Conservation (phyloP, 1,284 basidiomycete species). For the Puccinia novopanici region DNA sequence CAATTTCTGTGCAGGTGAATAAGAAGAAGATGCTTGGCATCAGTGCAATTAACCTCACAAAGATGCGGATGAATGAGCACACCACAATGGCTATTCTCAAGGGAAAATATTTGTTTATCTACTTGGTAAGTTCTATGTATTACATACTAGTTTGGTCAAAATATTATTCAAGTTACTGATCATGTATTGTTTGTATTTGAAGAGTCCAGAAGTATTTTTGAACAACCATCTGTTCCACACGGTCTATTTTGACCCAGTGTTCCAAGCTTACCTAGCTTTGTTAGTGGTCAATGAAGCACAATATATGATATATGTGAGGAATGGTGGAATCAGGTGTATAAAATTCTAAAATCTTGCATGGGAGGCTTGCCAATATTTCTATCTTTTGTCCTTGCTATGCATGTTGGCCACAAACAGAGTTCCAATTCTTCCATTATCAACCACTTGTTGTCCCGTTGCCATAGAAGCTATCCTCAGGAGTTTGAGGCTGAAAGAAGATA, state of each 20-base stretch:
- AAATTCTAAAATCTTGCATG: not conserved
- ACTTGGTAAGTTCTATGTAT: not conserved
- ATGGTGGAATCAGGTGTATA: not conserved
- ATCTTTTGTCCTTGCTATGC: slow-evolving; percentile 13
- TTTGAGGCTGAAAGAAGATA: not conserved
- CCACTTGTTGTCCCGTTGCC: not conserved
- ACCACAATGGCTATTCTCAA: not conserved
- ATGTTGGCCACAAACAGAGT: not conserved
- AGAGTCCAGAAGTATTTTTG: slow-evolving; percentile 15
- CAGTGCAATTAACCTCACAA: not conserved
- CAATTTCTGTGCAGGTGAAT: not conserved
- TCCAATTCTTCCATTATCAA: not conserved
- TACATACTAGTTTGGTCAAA: not conserved
- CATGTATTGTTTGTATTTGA: too few relatives aligned
- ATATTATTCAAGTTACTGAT: too few relatives aligned
- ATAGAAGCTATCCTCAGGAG: not conserved
- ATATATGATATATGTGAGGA: too few relatives aligned
- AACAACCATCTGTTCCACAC: not conserved
- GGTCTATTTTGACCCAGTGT: not conserved
- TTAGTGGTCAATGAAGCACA: too few relatives aligned
- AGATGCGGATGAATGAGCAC: not conserved
- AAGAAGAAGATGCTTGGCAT: not conserved
- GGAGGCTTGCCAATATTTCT: not conserved
- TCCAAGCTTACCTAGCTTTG: not conserved
- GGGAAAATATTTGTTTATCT: not conserved